A percentile compares a stretch with the other conserved stretches of the same genome.
These are phyloP conservation scores for Avena sativa DNA, from an alignment of 176 grass and related monocot species.

Conservation along the genomic window DNA sequence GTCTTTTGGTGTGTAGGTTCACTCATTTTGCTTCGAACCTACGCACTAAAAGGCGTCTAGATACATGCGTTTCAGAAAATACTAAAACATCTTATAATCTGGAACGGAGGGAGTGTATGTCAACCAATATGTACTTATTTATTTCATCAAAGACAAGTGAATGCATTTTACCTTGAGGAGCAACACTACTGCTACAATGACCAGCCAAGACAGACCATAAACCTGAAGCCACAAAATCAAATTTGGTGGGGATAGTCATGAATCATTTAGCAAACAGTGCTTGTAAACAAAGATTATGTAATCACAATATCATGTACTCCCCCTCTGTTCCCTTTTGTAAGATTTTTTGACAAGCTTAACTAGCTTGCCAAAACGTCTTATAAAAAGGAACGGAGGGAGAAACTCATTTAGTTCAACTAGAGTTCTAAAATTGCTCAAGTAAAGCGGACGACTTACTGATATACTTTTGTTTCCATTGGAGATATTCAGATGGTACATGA, in stretches of 20 bases:
- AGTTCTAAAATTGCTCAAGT: slow-evolving; percentile 38
- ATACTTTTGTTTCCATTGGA: slow-evolving; percentile 81
- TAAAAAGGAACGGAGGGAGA: no score
- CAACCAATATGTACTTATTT: background rate
- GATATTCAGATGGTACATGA: slow-evolving; percentile 88
- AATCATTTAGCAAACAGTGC: slow-evolving; percentile 1
- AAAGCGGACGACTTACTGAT: slow-evolving; percentile 59
- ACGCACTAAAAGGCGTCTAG: no score
- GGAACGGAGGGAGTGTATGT: background rate
- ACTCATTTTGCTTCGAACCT: no score
- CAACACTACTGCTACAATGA: slow-evolving; percentile 80
- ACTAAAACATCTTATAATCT: no score
- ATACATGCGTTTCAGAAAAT: no score
- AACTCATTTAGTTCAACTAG: slow-evolving; percentile 26
- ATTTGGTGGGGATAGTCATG: slow-evolving; percentile 21
- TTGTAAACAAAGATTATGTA: slow-evolving; percentile 33
- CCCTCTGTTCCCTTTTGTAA: no score
- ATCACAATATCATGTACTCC: background rate
- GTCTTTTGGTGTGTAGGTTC: no score
- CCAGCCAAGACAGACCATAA: slow-evolving; percentile 91
- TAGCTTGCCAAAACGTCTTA: no score
- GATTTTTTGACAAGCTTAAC: no score
- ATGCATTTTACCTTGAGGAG: slow-evolving; percentile 69
- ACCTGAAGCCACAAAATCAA: slow-evolving; percentile 66
- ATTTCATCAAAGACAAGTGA: slow-evolving; percentile 29